phyloP scores from a whole-genome alignment of 345 rosid species.

The Eucalyptus brandiana region DNA sequence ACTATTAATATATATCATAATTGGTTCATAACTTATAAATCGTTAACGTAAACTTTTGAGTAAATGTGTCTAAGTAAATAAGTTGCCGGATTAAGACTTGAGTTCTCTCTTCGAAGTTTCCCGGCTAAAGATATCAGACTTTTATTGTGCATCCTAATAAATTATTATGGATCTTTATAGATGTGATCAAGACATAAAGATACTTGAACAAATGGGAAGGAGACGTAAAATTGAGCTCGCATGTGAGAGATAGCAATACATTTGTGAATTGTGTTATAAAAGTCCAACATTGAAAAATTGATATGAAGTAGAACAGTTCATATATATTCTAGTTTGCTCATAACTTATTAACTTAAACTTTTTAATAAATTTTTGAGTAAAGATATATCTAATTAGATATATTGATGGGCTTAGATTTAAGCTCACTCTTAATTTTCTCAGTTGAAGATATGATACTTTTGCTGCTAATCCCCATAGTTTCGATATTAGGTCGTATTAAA shows the following conservation, averaged over 20 bases:
- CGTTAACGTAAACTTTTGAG: too few relatives aligned
- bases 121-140: too few relatives aligned
- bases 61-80: too few relatives aligned
- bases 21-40: too few relatives aligned
- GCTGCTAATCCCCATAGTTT: not conserved
- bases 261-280: not conserved
- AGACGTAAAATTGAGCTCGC: rapidly evolving
- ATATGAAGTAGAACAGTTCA: not conserved
- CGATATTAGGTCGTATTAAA: not conserved
- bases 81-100: too few relatives aligned
- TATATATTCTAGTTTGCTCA: not conserved
- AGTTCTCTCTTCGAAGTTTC: too few relatives aligned
- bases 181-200: not conserved
- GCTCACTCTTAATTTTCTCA: not conserved
- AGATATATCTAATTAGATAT: too few relatives aligned
- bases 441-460: not conserved
- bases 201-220: not conserved
- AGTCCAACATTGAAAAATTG: not conserved
- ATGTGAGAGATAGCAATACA: not conserved
- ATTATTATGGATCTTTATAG: too few relatives aligned
- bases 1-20: too few relatives aligned
- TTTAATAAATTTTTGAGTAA: not conserved
- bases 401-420: not conserved
- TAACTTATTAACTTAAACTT: not conserved
- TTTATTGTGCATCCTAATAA: too few relatives aligned